Base-by-base conservation (phyloP, 768 basidiomycete genomes). In the Pleurotus platypus region DNA sequence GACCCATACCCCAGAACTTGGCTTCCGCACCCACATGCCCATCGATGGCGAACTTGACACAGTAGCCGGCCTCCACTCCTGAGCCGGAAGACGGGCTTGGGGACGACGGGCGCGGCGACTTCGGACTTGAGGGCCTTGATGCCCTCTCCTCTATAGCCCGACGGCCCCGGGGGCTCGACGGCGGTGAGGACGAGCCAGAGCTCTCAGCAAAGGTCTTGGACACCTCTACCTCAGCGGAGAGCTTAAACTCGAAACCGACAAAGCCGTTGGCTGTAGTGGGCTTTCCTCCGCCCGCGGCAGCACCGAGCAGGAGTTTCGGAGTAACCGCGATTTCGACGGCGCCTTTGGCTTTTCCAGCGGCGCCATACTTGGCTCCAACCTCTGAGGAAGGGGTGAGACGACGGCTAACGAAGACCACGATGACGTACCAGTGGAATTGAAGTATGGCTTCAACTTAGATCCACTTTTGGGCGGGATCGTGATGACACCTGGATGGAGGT, bases 241-340 rank as follows among this genome's bases (percentile, higher is more conserved):
- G 24, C 22, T 53, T 53, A 12, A 20, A n/a, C 22, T 54, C 51
- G 39, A 54, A 54, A 15, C 51, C 51, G 38, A 42, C 18, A n/a
- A 40, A 54, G 4, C n/a, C 51, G 15, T 26, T 42, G 26, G 24
- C 51, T 18, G 37, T 40, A 38, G 51, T 42, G 13, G 51, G 24
- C 20, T 35, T 18, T 15, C 15, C 15, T 27, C 27, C 26, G 5
- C 37, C 39, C 13, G 51, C 51, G 9, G 51, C 35, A 6, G 39
- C 37, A 18, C 51, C 51, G 26, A 54, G 37, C 9, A 54, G 16
- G 38, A 54, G 51, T 24, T 54, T 54, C 11, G 51, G 51, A 20
- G 51, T 54, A 7, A 30, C 16, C 18, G 51, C 51, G 18, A 26
- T 15, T 30, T 54, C 51, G 20, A 42, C 8, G n/a, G 38, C 51